Percentiles rank a stretch among this genome's conserved stretches.
phyloP scores from a whole-genome alignment of 2,329 filamentous ascomycete species.

The Penicillium janthinellum region DNA sequence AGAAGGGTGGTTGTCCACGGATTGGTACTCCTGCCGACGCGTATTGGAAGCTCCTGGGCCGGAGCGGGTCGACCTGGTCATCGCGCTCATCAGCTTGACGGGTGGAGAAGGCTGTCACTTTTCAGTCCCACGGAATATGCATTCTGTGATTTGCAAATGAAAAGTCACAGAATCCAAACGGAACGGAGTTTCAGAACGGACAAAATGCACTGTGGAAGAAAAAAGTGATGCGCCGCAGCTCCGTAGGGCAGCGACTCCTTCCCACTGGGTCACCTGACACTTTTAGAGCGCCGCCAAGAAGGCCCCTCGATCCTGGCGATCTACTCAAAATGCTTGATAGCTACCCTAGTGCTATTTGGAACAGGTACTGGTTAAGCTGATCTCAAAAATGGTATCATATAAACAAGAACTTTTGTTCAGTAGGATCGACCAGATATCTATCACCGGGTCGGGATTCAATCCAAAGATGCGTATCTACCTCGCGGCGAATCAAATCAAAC shows the following conservation, averaged over 20 bases:
- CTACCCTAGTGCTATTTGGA: background rate
- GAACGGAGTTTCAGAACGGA: background rate
- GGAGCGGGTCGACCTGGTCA: conserved; percentile 5
- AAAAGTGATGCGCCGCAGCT: background rate
- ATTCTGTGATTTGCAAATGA: background rate
- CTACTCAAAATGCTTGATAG: background rate
- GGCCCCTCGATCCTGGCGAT: background rate
- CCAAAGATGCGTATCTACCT: conserved; percentile 22
- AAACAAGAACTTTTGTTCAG: conserved; percentile 21
- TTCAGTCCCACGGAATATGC: background rate
- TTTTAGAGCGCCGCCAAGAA: background rate
- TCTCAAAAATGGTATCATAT: background rate
- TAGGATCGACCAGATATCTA: conserved; percentile 5
- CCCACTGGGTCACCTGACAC: background rate
- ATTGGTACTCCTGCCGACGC: conserved; percentile 13
- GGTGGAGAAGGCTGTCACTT: background rate
- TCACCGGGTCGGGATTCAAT: conserved; percentile 1
- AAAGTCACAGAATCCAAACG: background rate
- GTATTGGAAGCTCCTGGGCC: conserved; percentile 5
- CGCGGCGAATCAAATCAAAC: conserved; percentile 4
- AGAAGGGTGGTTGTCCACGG: conserved; percentile 7
- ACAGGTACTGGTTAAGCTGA: background rate
- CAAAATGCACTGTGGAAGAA: background rate
- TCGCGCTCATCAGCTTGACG: conserved; percentile 8
- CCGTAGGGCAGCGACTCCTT: background rate